These are phyloP conservation scores for Nymphaea colorata DNA, from an alignment of 164 flowering plant genomes.

Conservation along the genomic window DNA sequence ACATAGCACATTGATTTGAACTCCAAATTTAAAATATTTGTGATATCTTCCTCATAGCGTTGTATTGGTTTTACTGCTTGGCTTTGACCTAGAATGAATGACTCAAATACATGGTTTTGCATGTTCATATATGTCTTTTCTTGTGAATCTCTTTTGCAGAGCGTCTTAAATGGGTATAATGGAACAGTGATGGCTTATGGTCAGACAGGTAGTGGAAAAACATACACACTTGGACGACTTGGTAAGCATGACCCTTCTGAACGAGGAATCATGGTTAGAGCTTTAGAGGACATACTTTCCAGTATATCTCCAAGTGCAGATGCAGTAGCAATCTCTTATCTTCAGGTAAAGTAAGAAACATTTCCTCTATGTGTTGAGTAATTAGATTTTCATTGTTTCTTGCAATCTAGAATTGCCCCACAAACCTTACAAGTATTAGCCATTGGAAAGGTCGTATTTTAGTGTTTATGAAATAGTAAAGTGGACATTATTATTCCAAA, in stretches of 20 bases:
- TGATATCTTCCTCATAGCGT: too few relatives aligned
- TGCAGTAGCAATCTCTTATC: conserved; percentile 60
- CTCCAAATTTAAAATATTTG: too few relatives aligned
- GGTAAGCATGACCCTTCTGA: conserved; percentile 82
- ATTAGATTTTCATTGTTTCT: too few relatives aligned
- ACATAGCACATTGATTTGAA: too few relatives aligned
- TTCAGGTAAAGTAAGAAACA: conserved; percentile 46
- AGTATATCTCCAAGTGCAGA: conserved; percentile 35
- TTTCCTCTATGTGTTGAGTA: neutral
- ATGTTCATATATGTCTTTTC: too few relatives aligned
- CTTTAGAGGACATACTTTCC: conserved; percentile 70
- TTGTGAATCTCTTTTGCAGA: conserved; percentile 34
- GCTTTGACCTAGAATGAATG: too few relatives aligned
- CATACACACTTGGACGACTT: conserved; percentile 73
- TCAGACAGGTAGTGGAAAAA: conserved; percentile 97
- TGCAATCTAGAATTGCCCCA: neutral
- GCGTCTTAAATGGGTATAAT: conserved; percentile 85
- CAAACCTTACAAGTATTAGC: neutral
- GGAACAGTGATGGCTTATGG: conserved; percentile 99
- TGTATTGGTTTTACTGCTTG: too few relatives aligned
- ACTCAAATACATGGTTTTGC: too few relatives aligned
- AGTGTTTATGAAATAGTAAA: too few relatives aligned
- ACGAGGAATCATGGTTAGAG: conserved; percentile 92
- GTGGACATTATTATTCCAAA: too few relatives aligned
- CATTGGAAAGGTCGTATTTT: neutral